Evolutionary conservation across 805 yeast genomes (phyloP).

Genomic region (Maudiozyma serrabonitensis): DNA sequence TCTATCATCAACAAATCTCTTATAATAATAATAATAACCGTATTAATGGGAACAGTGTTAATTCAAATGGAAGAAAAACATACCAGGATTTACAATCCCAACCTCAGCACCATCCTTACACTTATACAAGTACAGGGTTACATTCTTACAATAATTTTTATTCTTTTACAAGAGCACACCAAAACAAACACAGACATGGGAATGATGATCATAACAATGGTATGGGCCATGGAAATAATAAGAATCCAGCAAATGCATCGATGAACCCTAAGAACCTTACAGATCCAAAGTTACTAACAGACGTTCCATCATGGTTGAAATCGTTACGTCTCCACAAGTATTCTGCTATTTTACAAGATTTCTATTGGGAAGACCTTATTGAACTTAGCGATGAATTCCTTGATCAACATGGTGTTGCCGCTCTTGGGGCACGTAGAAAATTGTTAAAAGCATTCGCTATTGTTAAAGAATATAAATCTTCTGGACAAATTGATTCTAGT

Average conservation of each 20-base stretch:
- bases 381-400: conserved; percentile 58
- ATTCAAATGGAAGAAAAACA: neutral
- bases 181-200: neutral
- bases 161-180: conserved; percentile 3
- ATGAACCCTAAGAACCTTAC: conserved; percentile 44
- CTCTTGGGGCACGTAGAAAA: conserved; percentile 93
- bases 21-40: neutral
- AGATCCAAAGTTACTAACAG: conserved; percentile 47
- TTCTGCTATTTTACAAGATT: conserved; percentile 68
- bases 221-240: neutral
- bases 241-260: conserved; percentile 15
- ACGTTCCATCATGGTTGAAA: conserved; percentile 90
- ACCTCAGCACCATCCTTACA: neutral
- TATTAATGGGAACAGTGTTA: neutral
- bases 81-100: neutral
- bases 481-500: conserved; percentile 25
- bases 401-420: conserved; percentile 75
- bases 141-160: conserved; percentile 1
- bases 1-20: neutral
- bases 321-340: conserved; percentile 86
- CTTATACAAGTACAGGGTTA: neutral
- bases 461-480: conserved; percentile 50
- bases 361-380: conserved; percentile 73
- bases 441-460: conserved; percentile 83
- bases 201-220: conserved; percentile 6